These are phyloP conservation scores for Talaromyces sp. DNA, from an alignment of 2,329 filamentous ascomycete species.

Conservation along the genomic window DNA sequence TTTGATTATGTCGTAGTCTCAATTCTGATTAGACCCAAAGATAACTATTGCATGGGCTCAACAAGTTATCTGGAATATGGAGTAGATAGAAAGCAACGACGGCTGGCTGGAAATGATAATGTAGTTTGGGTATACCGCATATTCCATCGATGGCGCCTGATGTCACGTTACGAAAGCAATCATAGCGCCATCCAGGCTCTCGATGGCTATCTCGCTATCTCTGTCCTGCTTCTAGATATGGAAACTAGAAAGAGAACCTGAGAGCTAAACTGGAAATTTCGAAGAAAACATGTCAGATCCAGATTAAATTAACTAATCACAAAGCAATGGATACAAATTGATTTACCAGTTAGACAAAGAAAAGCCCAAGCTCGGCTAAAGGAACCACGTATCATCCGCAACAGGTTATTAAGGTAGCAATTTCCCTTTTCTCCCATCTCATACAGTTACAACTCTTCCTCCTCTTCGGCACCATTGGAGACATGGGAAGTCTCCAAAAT, in stretches of 20 bases:
- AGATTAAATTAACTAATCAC: not conserved
- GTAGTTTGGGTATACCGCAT: too few relatives aligned
- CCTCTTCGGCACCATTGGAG: slow-evolving; percentile 16
- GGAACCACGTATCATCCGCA: not conserved
- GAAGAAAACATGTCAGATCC: not conserved
- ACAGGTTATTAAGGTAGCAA: not conserved
- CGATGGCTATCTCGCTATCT: too few relatives aligned
- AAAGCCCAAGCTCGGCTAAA: not conserved
- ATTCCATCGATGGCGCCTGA: too few relatives aligned
- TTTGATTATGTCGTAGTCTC: not conserved
- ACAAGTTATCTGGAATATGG: too few relatives aligned
- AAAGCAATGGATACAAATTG: not conserved
- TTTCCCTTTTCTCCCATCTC: not conserved
- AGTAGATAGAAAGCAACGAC: too few relatives aligned
- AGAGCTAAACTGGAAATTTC: not conserved
- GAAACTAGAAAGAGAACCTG: not conserved
- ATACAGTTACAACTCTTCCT: slow-evolving; percentile 15
- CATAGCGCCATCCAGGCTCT: too few relatives aligned
- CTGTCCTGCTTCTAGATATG: too few relatives aligned
- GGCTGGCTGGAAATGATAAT: too few relatives aligned
- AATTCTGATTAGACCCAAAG: not conserved
- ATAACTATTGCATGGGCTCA: not conserved
- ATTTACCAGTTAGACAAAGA: not conserved
- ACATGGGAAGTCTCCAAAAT: slow-evolving; percentile 12
- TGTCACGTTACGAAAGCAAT: too few relatives aligned